phyloP scores from a whole-genome alignment of 2,329 filamentous ascomycete species.

The Aspergillaceae sp. region DNA sequence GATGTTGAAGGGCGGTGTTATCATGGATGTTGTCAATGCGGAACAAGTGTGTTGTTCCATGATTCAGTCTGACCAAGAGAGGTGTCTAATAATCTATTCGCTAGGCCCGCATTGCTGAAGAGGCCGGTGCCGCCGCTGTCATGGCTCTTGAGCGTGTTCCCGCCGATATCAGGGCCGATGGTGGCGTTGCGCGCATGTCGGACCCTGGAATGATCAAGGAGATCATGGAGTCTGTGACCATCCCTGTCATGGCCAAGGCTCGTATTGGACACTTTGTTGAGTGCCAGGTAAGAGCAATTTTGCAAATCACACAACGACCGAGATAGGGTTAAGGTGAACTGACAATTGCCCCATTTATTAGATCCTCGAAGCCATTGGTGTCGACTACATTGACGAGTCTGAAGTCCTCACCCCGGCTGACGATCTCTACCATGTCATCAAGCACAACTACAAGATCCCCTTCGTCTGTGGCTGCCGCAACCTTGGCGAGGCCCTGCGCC shows the following conservation, averaged over 20 bases:
- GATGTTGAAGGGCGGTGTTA: slow-evolving; percentile 98
- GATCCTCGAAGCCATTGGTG: slow-evolving; percentile 88
- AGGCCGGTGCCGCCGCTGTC: slow-evolving; percentile 89
- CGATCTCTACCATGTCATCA: slow-evolving; percentile 82
- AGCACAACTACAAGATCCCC: slow-evolving; percentile 69
- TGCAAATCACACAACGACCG: too few relatives aligned
- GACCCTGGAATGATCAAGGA: slow-evolving; percentile 90
- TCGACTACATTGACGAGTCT: slow-evolving; percentile 97
- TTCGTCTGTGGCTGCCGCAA: slow-evolving; percentile 97
- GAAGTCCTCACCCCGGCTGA: slow-evolving; percentile 96
- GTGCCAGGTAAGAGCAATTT: slow-evolving; percentile 56
- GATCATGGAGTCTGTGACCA: slow-evolving; percentile 90
- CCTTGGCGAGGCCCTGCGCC: slow-evolving; percentile 81
- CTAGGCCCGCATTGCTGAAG: slow-evolving; percentile 89
- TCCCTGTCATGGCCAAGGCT: slow-evolving; percentile 98
- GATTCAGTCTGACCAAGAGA: background rate
- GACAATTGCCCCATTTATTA: slow-evolving; percentile 24
- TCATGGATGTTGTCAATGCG: slow-evolving; percentile 96
- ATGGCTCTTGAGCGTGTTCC: slow-evolving; percentile 98
- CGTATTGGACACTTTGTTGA: slow-evolving; percentile 97
- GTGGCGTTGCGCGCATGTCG: slow-evolving; percentile 93
- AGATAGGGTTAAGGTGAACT: slow-evolving; percentile 1
- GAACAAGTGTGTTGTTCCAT: slow-evolving; percentile 51
- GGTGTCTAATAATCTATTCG: background rate
- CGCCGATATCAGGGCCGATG: slow-evolving; percentile 85